These are phyloP conservation scores for Crinitomyces ghanaensis DNA, from an alignment of 805 yeast species.

Conservation along the genomic window DNA sequence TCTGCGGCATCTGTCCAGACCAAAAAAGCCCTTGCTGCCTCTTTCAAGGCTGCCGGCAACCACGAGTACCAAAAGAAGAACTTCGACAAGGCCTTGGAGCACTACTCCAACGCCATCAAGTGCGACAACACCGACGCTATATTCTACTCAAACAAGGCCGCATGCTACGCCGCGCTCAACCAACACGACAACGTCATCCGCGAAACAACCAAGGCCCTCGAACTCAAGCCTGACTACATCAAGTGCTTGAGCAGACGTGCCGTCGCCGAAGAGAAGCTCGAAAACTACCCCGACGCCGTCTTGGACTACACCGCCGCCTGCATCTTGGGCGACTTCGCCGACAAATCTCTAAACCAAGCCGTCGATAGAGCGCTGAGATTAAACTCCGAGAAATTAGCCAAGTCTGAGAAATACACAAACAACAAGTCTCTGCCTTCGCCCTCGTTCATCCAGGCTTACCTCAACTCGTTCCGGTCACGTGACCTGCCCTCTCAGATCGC, in stretches of 20 bases:
- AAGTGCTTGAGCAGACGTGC: slow-evolving; percentile 93
- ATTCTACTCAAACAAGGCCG: slow-evolving; percentile 90
- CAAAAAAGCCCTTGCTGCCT: slow-evolving; percentile 46
- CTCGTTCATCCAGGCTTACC: slow-evolving; percentile 64
- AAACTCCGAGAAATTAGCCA: slow-evolving; percentile 64
- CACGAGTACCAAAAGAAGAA: slow-evolving; percentile 58
- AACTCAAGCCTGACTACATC: slow-evolving; percentile 77
- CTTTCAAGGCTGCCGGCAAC: slow-evolving; percentile 86
- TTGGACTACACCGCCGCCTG: slow-evolving; percentile 85
- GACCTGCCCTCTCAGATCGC: slow-evolving; percentile 36
- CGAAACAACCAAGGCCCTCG: slow-evolving; percentile 78
- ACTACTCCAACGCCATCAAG: slow-evolving; percentile 66
- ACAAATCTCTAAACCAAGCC: slow-evolving; percentile 63
- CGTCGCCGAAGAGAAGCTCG: slow-evolving; percentile 75
- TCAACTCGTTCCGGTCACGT: slow-evolving; percentile 67
- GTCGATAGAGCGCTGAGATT: slow-evolving; percentile 79
- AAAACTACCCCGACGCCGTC: slow-evolving; percentile 71
- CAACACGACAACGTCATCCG: slow-evolving; percentile 75
- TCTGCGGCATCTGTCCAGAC: slow-evolving; percentile 16
- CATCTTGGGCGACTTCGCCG: slow-evolving; percentile 71
- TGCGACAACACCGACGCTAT: slow-evolving; percentile 68
- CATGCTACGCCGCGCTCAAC: slow-evolving; percentile 78
- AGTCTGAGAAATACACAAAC: slow-evolving; percentile 39
- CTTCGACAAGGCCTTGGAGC: slow-evolving; percentile 64
- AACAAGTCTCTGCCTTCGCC: slow-evolving; percentile 63